Base-by-base conservation (phyloP, 345 rosid genomes). In the Linum tenue region DNA sequence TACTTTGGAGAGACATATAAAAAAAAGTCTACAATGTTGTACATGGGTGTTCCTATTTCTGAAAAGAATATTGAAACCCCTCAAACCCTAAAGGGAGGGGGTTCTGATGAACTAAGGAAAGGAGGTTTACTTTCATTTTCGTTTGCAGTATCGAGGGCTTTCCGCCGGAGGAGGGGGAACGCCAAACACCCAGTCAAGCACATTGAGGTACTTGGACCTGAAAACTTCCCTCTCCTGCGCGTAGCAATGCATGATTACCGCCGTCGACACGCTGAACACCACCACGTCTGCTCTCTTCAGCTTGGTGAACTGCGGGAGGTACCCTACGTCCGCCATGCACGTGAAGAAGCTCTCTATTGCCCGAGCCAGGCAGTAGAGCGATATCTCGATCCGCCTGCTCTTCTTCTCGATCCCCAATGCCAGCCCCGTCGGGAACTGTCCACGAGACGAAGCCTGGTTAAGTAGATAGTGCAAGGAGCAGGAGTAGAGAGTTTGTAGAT, bases 341-440 rank as follows among this genome's bases (percentile, higher is more conserved):
- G 84, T 76, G 75, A 82, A 88, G 85, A 92, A 88, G 82, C 98
- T 92, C 81, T 92, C 97, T 35, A 88, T 85, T 50, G 96, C 96
- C 59, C 98, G 82, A n/a, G 94, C 87, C 43, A 92, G 85, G 79
- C 98, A 90, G 78, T 90, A 92, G n/a, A 92, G 89, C 53, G 98
- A 88, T 70, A 88, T 85, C 78, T 92, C 97, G 10, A 86, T 90
- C 58, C 97, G 83, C 76, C 94, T 84, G 79, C 98, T 86, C 72
- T 86, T 92, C 85, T 92, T 92, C 76, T 92, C 98, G 11, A 92
- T 86, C 1, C 86, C 97, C 65, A 92, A 73, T 37, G 94, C 85
- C 66, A 90, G 59, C 40, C 97, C 97, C 12, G 98, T 76, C 38
- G 97, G 97, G 60, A 92, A 88, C 97, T 92, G 88, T 67, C 59